These are phyloP conservation scores for Auxenochlorella protothecoides DNA, from an alignment of 139 green algal species.

Conservation along the genomic window DNA sequence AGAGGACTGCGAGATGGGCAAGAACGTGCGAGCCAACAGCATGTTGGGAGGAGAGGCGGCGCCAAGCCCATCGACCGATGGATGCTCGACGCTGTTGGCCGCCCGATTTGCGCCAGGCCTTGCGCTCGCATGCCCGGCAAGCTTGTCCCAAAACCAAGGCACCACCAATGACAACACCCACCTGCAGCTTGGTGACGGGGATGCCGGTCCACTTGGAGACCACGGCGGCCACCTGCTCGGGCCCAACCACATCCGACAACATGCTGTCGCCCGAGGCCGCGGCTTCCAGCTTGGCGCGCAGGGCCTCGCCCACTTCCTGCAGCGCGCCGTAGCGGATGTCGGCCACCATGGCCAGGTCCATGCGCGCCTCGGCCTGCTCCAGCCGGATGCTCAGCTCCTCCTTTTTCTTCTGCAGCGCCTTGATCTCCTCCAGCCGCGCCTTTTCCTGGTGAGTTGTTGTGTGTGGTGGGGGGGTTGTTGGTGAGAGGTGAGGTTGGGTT, in stretches of 20 bases:
- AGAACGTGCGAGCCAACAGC: too few species aligned
- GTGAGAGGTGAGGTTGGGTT: too few species aligned
- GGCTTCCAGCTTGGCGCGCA: slow-evolving; percentile 30
- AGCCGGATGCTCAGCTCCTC: slow-evolving; percentile 62
- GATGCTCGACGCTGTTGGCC: too few species aligned
- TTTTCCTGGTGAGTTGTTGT: slow-evolving; percentile 43
- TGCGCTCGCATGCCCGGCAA: too few species aligned
- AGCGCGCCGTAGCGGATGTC: slow-evolving; percentile 58
- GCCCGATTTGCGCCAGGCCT: too few species aligned
- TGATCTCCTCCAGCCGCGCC: slow-evolving; percentile 56
- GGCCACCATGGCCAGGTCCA: slow-evolving; percentile 56
- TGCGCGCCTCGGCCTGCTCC: slow-evolving; percentile 56
- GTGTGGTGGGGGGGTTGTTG: too few species aligned
- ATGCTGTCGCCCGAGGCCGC: slow-evolving; percentile 41
- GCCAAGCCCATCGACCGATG: too few species aligned
- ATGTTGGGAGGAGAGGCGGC: too few species aligned
- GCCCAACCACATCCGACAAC: slow-evolving; percentile 73
- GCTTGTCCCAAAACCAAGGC: too few species aligned
- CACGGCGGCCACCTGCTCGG: slow-evolving; percentile 66
- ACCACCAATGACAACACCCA: too few species aligned
- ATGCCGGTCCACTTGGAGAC: slow-evolving; percentile 84
- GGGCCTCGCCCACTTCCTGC: slow-evolving; percentile 61
- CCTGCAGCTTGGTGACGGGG: slow-evolving; percentile 58
- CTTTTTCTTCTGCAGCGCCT: slow-evolving; percentile 55
- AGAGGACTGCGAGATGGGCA: too few species aligned